These are phyloP conservation scores for Schizothecium vesticola DNA, from an alignment of 495 filamentous ascomycete species.

Conservation along the genomic window DNA sequence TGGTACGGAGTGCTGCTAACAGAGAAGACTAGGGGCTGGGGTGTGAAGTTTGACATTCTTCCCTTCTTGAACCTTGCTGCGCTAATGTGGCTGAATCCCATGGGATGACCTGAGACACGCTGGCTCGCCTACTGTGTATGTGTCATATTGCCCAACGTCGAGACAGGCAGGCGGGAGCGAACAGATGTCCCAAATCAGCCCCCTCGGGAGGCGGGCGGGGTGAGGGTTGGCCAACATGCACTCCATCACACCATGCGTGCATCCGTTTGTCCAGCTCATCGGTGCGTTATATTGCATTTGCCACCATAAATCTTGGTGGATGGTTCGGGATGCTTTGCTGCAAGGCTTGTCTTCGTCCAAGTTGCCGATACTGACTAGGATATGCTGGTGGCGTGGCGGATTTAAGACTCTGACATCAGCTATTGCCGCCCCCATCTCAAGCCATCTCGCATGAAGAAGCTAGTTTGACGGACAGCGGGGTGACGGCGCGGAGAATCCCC, in stretches of 20 bases:
- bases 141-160: not conserved
- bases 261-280: not conserved
- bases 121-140: too few relatives aligned
- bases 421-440: not conserved
- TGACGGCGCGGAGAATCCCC: not conserved
- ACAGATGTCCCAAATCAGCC: not conserved
- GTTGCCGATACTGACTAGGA: not conserved
- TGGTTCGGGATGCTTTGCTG: too few relatives aligned
- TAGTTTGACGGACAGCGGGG: not conserved
- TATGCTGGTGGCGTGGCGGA: not conserved
- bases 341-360: not conserved
- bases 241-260: not conserved
- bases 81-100: not conserved
- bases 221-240: not conserved
- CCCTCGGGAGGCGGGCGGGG: not conserved
- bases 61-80: not conserved
- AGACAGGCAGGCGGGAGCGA: not conserved
- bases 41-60: not conserved
- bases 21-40: not conserved
- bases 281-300: not conserved
- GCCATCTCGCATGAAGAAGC: not conserved
- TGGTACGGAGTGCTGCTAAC: too few relatives aligned
- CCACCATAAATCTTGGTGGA: not conserved
- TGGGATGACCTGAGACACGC: not conserved
- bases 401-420: not conserved